Percentiles rank a stretch among this genome's conserved stretches.
These are phyloP conservation scores for Abelmoschus esculentus DNA, from an alignment of 345 rosid species.

Conservation along the genomic window DNA sequence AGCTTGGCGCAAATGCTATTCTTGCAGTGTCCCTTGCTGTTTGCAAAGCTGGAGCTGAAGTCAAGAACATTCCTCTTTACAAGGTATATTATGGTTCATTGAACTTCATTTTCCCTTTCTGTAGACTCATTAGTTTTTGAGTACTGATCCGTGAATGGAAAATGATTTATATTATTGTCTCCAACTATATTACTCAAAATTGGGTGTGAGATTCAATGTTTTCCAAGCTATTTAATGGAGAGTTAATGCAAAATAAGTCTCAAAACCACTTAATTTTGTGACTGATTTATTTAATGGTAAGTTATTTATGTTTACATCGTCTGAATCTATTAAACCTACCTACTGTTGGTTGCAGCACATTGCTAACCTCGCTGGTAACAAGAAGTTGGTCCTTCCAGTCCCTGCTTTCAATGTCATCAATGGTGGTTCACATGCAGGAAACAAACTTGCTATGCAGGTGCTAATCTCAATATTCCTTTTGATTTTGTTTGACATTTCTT, in stretches of 20 bases:
- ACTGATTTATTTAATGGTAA: background rate
- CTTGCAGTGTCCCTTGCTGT: constrained; percentile 89
- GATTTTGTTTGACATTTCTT: background rate
- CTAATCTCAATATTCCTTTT: background rate
- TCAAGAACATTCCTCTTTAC: constrained; percentile 63
- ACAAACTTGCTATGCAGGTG: constrained; percentile 95
- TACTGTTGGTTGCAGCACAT: constrained; percentile 46
- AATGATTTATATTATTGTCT: background rate
- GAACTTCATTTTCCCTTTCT: background rate
- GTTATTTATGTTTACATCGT: background rate
- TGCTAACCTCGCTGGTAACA: constrained; percentile 87
- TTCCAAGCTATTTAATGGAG: no score
- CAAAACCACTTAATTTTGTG: background rate
- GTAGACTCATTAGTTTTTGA: background rate
- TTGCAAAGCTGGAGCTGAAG: constrained; percentile 84
- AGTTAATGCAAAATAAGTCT: no score
- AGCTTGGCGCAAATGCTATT: constrained; percentile 97
- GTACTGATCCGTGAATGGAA: constrained; percentile 13
- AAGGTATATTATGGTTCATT: constrained; percentile 33
- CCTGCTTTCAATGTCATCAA: constrained; percentile 98
- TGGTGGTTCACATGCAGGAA: constrained; percentile 98
- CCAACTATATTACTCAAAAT: no score
- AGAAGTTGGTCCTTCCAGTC: constrained; percentile 71
- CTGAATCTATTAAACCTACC: background rate
- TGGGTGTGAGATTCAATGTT: no score